These are phyloP conservation scores for Dictyophora rubrovolvata DNA, from an alignment of 768 basidiomycete species.

Conservation along the genomic window DNA sequence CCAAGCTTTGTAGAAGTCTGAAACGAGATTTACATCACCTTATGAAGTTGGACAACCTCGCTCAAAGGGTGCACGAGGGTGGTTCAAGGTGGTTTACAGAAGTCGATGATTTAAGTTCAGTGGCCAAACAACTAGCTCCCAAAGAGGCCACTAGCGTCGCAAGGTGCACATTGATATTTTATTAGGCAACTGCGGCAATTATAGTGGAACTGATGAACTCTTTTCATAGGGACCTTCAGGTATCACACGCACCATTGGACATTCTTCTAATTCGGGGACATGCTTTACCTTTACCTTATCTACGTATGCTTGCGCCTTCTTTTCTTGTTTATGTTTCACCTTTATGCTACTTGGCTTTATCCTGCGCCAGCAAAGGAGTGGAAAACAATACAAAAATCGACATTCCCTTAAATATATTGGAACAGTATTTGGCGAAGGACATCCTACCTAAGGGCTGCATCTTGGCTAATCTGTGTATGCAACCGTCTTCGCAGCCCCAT, in stretches of 20 bases:
- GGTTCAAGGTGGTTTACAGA: conserved; percentile 72
- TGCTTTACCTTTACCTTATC: conserved; percentile 62
- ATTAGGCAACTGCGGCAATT: conserved; percentile 2
- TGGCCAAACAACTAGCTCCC: conserved; percentile 39
- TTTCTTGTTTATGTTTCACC: conserved; percentile 68
- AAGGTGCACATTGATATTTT: conserved; percentile 32
- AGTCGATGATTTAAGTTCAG: conserved; percentile 42
- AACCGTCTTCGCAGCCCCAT: conserved; percentile 35
- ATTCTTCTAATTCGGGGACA: conserved; percentile 58
- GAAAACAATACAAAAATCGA: conserved; percentile 35
- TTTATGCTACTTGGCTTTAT: conserved; percentile 52
- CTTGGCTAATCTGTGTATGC: conserved; percentile 42
- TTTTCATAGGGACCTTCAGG: conserved; percentile 5
- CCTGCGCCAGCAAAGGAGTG: conserved; percentile 21
- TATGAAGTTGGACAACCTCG: conserved; percentile 62
- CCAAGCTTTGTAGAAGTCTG: conserved; percentile 36
- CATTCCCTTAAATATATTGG: conserved; percentile 41
- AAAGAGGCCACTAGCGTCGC: conserved; percentile 45
- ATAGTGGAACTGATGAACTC: background rate
- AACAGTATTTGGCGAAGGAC: conserved; percentile 27
- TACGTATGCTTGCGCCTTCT: conserved; percentile 55
- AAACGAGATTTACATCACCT: conserved; percentile 54
- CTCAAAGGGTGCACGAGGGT: conserved; percentile 45
- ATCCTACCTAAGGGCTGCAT: conserved; percentile 38
- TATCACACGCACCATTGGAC: conserved; percentile 47